Evolutionary conservation across 495 filamentous ascomycete species (phyloP).

Genomic region (Pyrenula aspistea): DNA sequence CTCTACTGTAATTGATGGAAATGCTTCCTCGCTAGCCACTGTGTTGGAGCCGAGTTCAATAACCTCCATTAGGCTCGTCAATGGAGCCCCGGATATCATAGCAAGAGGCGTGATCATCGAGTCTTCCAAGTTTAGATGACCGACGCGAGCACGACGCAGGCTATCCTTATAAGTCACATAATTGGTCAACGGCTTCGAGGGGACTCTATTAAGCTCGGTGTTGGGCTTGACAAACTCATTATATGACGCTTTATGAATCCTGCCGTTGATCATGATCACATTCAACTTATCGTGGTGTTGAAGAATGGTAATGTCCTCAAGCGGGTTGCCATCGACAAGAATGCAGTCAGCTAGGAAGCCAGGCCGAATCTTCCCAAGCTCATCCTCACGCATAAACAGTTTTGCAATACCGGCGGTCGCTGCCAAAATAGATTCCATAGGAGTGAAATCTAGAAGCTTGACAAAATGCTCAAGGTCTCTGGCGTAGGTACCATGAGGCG

Average conservation of each 20-base stretch:
- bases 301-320: constrained; percentile 30
- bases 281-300: constrained; percentile 35
- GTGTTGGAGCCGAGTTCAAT: constrained; percentile 16
- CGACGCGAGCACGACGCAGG: constrained; percentile 20
- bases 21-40: constrained; percentile 10
- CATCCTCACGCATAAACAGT: constrained; percentile 35
- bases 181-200: constrained; percentile 4
- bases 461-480: constrained; percentile 37
- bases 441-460: constrained; percentile 37
- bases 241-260: constrained; percentile 28
- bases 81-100: constrained; percentile 32
- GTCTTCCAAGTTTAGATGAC: constrained; percentile 29
- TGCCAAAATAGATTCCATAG: constrained; percentile 33
- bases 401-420: constrained; percentile 34
- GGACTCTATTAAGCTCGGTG: neutral
- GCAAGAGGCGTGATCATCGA: constrained; percentile 30
- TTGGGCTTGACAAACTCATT: constrained; percentile 17
- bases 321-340: constrained; percentile 35
- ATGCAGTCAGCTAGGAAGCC: constrained; percentile 36
- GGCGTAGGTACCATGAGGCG: constrained; percentile 38
- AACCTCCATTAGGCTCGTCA: constrained; percentile 35
- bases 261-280: constrained; percentile 35
- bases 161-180: constrained; percentile 14
- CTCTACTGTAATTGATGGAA: constrained; percentile 24
- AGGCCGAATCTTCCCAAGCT: constrained; percentile 34